These are phyloP conservation scores for Pelargonium nanum DNA, from an alignment of 345 rosid genomes.

Conservation along the genomic window DNA sequence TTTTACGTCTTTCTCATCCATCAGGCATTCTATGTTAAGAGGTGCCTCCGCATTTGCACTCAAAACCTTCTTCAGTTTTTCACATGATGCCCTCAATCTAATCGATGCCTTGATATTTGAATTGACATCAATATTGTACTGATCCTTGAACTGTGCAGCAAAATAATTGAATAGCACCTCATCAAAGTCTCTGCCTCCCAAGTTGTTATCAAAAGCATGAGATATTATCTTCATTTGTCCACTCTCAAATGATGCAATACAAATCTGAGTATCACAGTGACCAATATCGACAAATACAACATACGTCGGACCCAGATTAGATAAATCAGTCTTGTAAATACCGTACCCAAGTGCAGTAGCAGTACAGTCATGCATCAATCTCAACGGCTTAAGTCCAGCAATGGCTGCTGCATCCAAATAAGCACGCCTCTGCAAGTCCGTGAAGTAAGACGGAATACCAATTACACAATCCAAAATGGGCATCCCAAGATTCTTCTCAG, in stretches of 20 bases:
- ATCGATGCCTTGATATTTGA: slow-evolving; percentile 39
- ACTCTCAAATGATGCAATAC: slow-evolving; percentile 35
- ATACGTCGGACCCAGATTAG: slow-evolving; percentile 28
- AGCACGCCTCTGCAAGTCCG: slow-evolving; percentile 47
- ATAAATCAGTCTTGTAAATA: slow-evolving; percentile 45
- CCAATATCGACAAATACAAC: slow-evolving; percentile 53
- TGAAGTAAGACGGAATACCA: slow-evolving; percentile 50
- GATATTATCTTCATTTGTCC: slow-evolving; percentile 47
- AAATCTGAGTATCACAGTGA: slow-evolving; percentile 50
- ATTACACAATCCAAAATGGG: slow-evolving; percentile 44
- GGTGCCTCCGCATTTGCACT: slow-evolving; percentile 59
- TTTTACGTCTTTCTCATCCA: slow-evolving; percentile 61
- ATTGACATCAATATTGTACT: slow-evolving; percentile 42
- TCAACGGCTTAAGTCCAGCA: slow-evolving; percentile 49
- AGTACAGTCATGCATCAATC: slow-evolving; percentile 48
- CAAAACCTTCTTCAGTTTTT: slow-evolving; percentile 47
- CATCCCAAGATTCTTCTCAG: slow-evolving; percentile 40
- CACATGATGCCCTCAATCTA: slow-evolving; percentile 50
- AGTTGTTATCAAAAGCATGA: slow-evolving; percentile 41
- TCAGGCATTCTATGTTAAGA: slow-evolving; percentile 48
- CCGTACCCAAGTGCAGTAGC: slow-evolving; percentile 55
- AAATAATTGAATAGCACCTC: slow-evolving; percentile 45
- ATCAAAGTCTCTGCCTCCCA: slow-evolving; percentile 59
- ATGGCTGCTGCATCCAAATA: slow-evolving; percentile 44
- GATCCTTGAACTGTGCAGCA: slow-evolving; percentile 42